These are phyloP conservation scores for Dothidotthia symphoricarpi DNA, from an alignment of 2,329 filamentous ascomycete genomes.

Conservation along the genomic window DNA sequence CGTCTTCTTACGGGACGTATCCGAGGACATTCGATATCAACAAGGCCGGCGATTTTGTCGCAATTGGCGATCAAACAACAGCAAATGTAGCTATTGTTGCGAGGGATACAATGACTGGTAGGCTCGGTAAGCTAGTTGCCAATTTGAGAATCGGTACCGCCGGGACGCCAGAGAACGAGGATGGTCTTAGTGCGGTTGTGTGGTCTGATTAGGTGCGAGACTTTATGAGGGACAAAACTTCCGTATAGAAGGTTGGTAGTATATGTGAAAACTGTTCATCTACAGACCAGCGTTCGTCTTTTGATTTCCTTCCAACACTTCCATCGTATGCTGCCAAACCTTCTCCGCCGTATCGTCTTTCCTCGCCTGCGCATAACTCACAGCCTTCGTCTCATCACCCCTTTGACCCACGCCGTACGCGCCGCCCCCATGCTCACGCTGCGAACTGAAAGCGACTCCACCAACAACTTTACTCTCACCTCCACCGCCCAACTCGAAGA, in stretches of 20 bases:
- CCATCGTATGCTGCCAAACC: slow-evolving; percentile 36
- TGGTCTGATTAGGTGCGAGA: slow-evolving; percentile 30
- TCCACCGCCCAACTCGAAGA: slow-evolving; percentile 3
- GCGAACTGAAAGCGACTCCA: slow-evolving; percentile 18
- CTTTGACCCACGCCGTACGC: slow-evolving; percentile 26
- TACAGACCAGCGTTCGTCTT: neutral
- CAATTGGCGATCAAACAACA: slow-evolving; percentile 35
- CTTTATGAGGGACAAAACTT: no score
- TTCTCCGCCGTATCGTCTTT: slow-evolving; percentile 25
- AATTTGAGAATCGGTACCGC: slow-evolving; percentile 26
- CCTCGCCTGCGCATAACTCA: slow-evolving; percentile 20
- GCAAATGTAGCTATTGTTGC: slow-evolving; percentile 35
- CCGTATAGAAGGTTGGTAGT: no score
- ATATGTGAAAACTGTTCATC: no score
- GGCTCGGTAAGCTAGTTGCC: slow-evolving; percentile 24
- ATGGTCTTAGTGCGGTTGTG: slow-evolving; percentile 36
- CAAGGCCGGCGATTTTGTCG: slow-evolving; percentile 31
- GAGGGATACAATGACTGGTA: slow-evolving; percentile 29
- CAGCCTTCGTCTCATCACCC: slow-evolving; percentile 18
- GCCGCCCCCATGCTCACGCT: slow-evolving; percentile 25
- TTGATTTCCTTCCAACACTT: slow-evolving; percentile 22
- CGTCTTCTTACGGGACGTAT: slow-evolving; percentile 34
- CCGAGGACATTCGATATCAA: slow-evolving; percentile 40
- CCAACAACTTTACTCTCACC: slow-evolving; percentile 1
- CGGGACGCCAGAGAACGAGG: slow-evolving; percentile 31